Evolutionary conservation across 305 asterid genomes (phyloP).

Genomic region (Rubia peregrina): DNA sequence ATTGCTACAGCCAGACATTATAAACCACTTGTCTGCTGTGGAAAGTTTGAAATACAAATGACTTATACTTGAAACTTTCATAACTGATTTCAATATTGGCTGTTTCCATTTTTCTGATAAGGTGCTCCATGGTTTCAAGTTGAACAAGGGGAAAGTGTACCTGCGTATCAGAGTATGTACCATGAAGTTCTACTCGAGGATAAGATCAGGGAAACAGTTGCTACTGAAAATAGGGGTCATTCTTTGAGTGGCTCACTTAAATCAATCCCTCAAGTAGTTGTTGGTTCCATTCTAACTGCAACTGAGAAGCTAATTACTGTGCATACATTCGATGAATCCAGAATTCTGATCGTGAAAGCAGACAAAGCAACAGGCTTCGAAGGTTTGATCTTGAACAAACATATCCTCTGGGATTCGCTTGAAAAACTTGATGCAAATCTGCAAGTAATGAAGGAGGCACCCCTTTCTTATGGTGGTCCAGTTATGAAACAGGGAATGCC

Average conservation of each 20-base stretch:
- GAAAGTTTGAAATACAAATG: background rate
- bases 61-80: background rate
- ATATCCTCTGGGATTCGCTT: constrained; percentile 67
- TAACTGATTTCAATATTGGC: background rate
- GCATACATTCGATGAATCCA: constrained; percentile 72
- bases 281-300: constrained; percentile 64
- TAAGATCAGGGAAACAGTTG: constrained; percentile 31
- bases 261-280: constrained; percentile 32
- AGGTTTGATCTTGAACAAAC: constrained; percentile 77
- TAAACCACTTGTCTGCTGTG: background rate
- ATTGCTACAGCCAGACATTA: background rate
- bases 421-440: constrained; percentile 48
- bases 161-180: constrained; percentile 30
- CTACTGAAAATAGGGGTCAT: constrained; percentile 28
- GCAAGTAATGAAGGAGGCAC: constrained; percentile 51
- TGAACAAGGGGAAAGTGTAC: constrained; percentile 22
- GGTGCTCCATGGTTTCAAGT: constrained; percentile 36
- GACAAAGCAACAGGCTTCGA: constrained; percentile 50
- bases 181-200: constrained; percentile 66
- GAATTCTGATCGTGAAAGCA: constrained; percentile 57
- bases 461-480: constrained; percentile 87
- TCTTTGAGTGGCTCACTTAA: constrained; percentile 33
- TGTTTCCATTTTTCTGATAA: constrained; percentile 24
- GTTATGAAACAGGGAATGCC: constrained; percentile 71
- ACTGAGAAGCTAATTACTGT: constrained; percentile 57